Base-by-base conservation (phyloP, 164 flowering plant genomes). In the Chimonanthus praecox region DNA sequence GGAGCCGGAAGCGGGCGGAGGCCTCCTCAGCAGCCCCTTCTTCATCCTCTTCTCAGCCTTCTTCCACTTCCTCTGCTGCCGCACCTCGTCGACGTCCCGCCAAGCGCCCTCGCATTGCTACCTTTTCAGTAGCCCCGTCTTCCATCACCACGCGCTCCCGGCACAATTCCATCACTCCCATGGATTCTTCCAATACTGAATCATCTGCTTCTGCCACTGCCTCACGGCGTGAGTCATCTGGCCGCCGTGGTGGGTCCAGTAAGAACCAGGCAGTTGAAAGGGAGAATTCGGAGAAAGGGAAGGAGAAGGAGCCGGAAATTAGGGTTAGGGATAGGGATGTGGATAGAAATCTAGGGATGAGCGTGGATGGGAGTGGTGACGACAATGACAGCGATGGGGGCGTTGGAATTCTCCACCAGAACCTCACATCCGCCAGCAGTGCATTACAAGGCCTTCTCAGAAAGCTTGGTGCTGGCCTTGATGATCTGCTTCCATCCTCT, bases 1-100 rank as follows among this genome's bases (percentile, higher is more conserved):
- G 99, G 72, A 91, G 99, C 87, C 97, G 98, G 77, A 96, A 96
- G 92, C 90, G 98, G 93, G 98, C 97, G 90, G 99, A 94, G 97
- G 97, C 97, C 80, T 84, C 97, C 92, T 89, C 98, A 89, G 78
- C 98, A 81, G 91, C 94, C 89, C 88, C 97, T 66, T 80, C 93
- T 58, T 79, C 64, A 9, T 46, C 78, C n/a, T 43, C 63, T 21
- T 44, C 44, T 63, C 33, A 63, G 4, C 46, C 45, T 7, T 13
- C 66, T 8, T 69, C 71, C 43, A 69, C 89, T 5, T 87, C 96
- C 43, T 87, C 96, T 43, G 60, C 60, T n/a, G 60, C 60, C 16
- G n/a, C 60, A 54, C 16, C 60, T 54, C 79, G 84, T 47, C 85
- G 92, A 66, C 96, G 94, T 67, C 77, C 97, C 4, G 66, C 74